These are phyloP conservation scores for Sporothrix brasiliensis DNA, from an alignment of 2,329 filamentous ascomycete genomes.

Conservation along the genomic window DNA sequence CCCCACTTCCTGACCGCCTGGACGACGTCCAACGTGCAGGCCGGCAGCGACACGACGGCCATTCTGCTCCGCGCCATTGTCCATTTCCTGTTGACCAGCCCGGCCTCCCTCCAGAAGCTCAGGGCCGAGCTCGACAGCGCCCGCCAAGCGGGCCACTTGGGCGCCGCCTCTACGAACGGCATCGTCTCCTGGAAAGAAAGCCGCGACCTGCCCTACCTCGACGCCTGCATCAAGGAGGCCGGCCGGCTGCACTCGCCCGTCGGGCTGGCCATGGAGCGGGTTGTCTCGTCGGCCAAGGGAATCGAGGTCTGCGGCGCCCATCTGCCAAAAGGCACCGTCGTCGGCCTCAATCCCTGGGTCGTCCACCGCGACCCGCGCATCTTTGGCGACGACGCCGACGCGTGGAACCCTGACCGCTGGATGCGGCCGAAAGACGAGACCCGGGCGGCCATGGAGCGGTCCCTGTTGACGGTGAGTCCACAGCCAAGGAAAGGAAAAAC, in stretches of 20 bases:
- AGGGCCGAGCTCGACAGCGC: slow-evolving; percentile 43
- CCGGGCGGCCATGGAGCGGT: slow-evolving; percentile 43
- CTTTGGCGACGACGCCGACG: slow-evolving; percentile 51
- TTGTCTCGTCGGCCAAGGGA: slow-evolving; percentile 46
- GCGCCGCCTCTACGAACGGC: neutral
- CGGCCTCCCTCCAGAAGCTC: slow-evolving; percentile 37
- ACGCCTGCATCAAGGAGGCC: slow-evolving; percentile 57
- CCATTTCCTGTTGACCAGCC: slow-evolving; percentile 45
- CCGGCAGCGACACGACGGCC: slow-evolving; percentile 45
- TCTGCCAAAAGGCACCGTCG: slow-evolving; percentile 45
- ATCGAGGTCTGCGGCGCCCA: slow-evolving; percentile 45
- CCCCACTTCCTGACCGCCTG: slow-evolving; percentile 40
- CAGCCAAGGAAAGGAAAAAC: neutral
- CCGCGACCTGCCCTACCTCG: slow-evolving; percentile 49
- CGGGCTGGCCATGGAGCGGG: slow-evolving; percentile 53
- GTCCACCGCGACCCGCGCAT: slow-evolving; percentile 45
- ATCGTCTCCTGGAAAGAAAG: slow-evolving; percentile 33
- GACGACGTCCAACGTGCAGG: slow-evolving; percentile 44
- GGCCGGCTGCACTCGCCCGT: slow-evolving; percentile 54
- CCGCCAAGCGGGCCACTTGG: slow-evolving; percentile 33
- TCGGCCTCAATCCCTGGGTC: slow-evolving; percentile 50
- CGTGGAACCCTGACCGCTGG: slow-evolving; percentile 55
- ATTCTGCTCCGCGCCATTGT: slow-evolving; percentile 43
- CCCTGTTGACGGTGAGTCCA: slow-evolving; percentile 16
- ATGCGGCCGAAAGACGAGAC: slow-evolving; percentile 43